These are phyloP conservation scores for Backusella australiensis DNA, from an alignment of 192 early-diverging fungal genomes.

Conservation along the genomic window DNA sequence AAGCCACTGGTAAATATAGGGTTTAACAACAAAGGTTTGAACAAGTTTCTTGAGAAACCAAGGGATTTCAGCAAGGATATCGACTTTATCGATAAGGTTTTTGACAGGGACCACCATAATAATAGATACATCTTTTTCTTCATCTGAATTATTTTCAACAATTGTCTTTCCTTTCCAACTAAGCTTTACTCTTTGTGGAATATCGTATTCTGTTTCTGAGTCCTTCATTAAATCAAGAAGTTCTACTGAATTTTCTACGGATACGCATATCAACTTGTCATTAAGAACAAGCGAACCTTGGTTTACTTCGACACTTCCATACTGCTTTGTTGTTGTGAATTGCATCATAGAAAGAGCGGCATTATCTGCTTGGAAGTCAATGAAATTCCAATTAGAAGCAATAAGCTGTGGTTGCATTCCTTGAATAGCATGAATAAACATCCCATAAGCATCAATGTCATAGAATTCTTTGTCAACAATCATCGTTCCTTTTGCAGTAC, in stretches of 20 bases:
- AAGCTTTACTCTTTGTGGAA: slow-evolving; percentile 71
- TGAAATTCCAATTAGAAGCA: slow-evolving; percentile 82
- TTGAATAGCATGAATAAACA: slow-evolving; percentile 85
- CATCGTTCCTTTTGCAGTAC: slow-evolving; percentile 67
- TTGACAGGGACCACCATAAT: slow-evolving; percentile 60
- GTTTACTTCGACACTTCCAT: slow-evolving; percentile 63
- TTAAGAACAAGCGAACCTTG: slow-evolving; percentile 74
- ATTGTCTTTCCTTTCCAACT: slow-evolving; percentile 77
- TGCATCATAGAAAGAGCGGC: slow-evolving; percentile 69
- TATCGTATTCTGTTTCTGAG: slow-evolving; percentile 77
- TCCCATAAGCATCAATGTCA: slow-evolving; percentile 63
- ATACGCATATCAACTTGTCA: slow-evolving; percentile 67
- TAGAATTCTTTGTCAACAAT: slow-evolving; percentile 64
- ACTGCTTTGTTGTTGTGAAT: slow-evolving; percentile 73
- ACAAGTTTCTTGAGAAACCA: slow-evolving; percentile 85
- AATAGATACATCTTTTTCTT: slow-evolving; percentile 63
- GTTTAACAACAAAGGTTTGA: slow-evolving; percentile 89
- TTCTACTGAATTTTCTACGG: slow-evolving; percentile 71
- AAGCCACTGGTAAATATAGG: slow-evolving; percentile 93
- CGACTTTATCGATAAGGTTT: slow-evolving; percentile 76
- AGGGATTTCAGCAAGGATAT: slow-evolving; percentile 86
- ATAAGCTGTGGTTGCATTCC: slow-evolving; percentile 82
- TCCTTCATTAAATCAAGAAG: slow-evolving; percentile 63
- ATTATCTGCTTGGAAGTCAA: slow-evolving; percentile 70
- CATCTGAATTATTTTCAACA: slow-evolving; percentile 54